Evolutionary conservation across 169 alveolate genomes (phyloP).

Genomic region (Babesia divergens): DNA sequence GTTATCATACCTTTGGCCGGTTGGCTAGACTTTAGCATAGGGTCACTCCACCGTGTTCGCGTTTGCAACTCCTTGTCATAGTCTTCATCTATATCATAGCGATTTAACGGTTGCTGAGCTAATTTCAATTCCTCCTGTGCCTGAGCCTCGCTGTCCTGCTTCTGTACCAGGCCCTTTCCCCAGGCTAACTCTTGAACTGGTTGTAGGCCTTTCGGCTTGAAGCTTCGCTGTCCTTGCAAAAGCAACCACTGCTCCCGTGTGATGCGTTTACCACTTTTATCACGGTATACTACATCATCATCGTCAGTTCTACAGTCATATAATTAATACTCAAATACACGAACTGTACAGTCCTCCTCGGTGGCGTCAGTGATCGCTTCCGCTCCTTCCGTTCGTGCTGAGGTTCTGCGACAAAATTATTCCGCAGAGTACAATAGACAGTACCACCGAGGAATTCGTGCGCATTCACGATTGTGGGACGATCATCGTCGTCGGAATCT

Average conservation of each 20-base stretch:
- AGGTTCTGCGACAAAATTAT: background rate
- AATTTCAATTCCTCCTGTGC: conserved; percentile 29
- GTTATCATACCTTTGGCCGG: background rate
- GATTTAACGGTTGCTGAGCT: conserved; percentile 34
- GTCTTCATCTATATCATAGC: conserved; percentile 53
- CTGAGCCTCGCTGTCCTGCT: conserved; percentile 25
- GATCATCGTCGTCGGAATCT: conserved; percentile 31
- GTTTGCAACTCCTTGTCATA: conserved; percentile 47
- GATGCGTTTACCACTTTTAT: conserved; percentile 50
- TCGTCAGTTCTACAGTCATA: background rate
- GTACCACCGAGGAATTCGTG: conserved; percentile 1
- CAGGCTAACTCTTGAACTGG: conserved; percentile 47
- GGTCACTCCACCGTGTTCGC: conserved; percentile 49
- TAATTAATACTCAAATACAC: background rate
- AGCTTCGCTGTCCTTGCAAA: conserved; percentile 4
- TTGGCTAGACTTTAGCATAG: conserved; percentile 13
- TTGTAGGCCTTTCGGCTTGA: background rate
- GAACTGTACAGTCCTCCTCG: conserved; percentile 42
- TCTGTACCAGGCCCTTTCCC: conserved; percentile 65
- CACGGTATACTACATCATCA: conserved; percentile 63
- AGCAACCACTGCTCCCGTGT: conserved; percentile 54
- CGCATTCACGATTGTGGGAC: conserved; percentile 25
- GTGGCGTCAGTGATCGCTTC: conserved; percentile 46
- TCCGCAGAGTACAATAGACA: background rate
- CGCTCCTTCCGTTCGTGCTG: background rate